Conservation (phyloP, 2,329 filamentous ascomycete genomes). For the Penicillium crustosum region DNA sequence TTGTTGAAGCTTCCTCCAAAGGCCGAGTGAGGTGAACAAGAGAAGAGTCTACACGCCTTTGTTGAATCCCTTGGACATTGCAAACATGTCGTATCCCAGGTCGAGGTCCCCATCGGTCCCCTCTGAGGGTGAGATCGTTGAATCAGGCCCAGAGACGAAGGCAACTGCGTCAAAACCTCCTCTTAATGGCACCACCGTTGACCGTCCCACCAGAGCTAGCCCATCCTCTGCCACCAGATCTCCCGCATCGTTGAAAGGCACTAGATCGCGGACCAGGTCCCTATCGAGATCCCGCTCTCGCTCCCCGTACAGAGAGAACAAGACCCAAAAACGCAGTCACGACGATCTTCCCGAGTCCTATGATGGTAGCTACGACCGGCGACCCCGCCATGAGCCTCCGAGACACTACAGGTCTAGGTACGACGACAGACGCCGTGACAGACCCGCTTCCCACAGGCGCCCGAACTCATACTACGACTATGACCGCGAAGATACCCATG, state of each 20-base stretch:
- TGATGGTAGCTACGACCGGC: conserved; percentile 26
- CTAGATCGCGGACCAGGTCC: conserved; percentile 47
- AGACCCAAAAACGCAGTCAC: conserved; percentile 44
- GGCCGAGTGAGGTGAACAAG: conserved; percentile 14
- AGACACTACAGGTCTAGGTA: conserved; percentile 39
- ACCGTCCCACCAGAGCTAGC: conserved; percentile 84
- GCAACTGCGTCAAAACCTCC: conserved; percentile 79
- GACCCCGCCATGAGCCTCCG: conserved; percentile 32
- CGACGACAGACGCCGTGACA: conserved; percentile 42
- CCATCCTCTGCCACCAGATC: conserved; percentile 49
- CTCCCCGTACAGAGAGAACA: conserved; percentile 43
- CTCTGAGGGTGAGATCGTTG: conserved; percentile 84
- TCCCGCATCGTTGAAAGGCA: conserved; percentile 48
- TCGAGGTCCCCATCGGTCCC: conserved; percentile 61
- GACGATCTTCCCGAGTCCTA: conserved; percentile 38
- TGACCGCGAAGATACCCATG: conserved; percentile 48
- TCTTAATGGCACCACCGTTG: conserved; percentile 79
- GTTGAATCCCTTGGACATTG: conserved; percentile 12
- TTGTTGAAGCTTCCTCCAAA: conserved; percentile 30
- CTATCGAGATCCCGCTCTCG: conserved; percentile 39
- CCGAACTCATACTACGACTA: conserved; percentile 51
- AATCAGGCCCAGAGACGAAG: conserved; percentile 71
- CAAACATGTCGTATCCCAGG: conserved; percentile 49
- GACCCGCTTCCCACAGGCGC: conserved; percentile 43
- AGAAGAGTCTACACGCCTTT: background rate